Percentiles rank a stretch among this genome's conserved stretches.
phyloP scores from a whole-genome alignment of 257 asterid species.

The Buddleja alternifolia region DNA sequence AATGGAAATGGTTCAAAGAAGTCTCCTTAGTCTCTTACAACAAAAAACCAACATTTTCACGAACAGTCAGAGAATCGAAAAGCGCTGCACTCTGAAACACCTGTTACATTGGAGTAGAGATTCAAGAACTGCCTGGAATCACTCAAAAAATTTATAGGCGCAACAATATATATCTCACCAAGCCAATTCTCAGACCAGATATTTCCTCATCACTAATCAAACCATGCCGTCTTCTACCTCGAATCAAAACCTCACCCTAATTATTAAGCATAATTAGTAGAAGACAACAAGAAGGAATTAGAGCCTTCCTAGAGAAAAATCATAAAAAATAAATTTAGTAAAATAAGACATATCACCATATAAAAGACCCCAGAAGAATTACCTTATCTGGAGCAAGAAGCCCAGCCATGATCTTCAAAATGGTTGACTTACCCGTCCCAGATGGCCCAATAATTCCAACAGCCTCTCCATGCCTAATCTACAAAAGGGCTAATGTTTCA shows the following conservation, averaged over 20 bases:
- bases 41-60: slow-evolving; percentile 95
- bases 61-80: slow-evolving; percentile 94
- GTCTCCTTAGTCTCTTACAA: slow-evolving; percentile 62
- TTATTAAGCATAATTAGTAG: slow-evolving; percentile 29
- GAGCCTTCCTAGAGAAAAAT: slow-evolving; percentile 13
- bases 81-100: slow-evolving; percentile 99
- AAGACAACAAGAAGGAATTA: slow-evolving; percentile 28
- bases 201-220: slow-evolving; percentile 95
- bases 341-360: slow-evolving; percentile 1
- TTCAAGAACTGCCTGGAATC: slow-evolving; percentile 32
- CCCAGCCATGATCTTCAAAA: slow-evolving; percentile 96
- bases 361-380: slow-evolving; percentile 25
- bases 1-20: slow-evolving; percentile 15
- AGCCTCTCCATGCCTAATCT: slow-evolving; percentile 99
- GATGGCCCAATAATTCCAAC: slow-evolving; percentile 99
- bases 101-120: slow-evolving; percentile 50
- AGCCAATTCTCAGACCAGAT: slow-evolving; percentile 96
- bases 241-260: slow-evolving; percentile 92
- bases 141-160: slow-evolving; percentile 21
- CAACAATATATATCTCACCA: slow-evolving; percentile 58
- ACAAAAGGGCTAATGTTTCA: slow-evolving; percentile 34
- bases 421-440: slow-evolving; percentile 98
- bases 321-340: slow-evolving; percentile 11
- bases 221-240: slow-evolving; percentile 87
- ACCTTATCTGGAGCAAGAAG: slow-evolving; percentile 99